Percentiles rank a stretch among this genome's conserved stretches.
Conservation (phyloP, 2,329 filamentous ascomycete genomes). For the Tolypocladium ovalisporum region DNA sequence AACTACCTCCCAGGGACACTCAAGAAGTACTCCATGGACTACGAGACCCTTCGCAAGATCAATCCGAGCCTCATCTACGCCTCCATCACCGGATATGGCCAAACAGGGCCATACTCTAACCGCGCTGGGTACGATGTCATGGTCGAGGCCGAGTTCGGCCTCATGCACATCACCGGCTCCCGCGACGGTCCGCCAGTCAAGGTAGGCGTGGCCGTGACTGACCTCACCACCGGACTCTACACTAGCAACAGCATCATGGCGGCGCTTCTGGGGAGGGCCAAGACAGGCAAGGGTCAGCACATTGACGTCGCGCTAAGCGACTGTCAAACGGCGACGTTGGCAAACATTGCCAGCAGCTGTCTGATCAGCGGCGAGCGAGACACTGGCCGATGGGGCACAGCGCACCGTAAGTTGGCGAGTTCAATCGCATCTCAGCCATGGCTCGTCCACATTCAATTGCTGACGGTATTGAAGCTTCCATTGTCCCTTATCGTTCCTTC, state of each 20-base stretch:
- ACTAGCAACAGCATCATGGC: slow-evolving; percentile 95
- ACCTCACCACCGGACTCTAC: slow-evolving; percentile 90
- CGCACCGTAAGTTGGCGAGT: slow-evolving; percentile 78
- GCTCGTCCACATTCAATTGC: not conserved
- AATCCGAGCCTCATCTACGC: slow-evolving; percentile 88
- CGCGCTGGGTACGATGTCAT: slow-evolving; percentile 97
- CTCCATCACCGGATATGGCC: slow-evolving; percentile 93
- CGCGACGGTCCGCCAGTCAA: slow-evolving; percentile 88
- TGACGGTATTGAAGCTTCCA: slow-evolving; percentile 53
- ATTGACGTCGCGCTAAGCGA: slow-evolving; percentile 88
- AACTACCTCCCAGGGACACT: slow-evolving; percentile 89
- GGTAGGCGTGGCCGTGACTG: slow-evolving; percentile 93
- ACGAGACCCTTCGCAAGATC: slow-evolving; percentile 64
- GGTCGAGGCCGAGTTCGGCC: slow-evolving; percentile 94
- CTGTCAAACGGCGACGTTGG: slow-evolving; percentile 85
- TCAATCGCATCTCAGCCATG: not conserved
- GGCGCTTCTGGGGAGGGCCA: slow-evolving; percentile 64
- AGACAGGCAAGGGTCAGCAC: slow-evolving; percentile 75
- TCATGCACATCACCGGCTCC: slow-evolving; percentile 96
- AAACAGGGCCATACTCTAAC: slow-evolving; percentile 80
- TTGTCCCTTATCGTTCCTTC: slow-evolving; percentile 89
- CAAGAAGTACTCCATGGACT: slow-evolving; percentile 87
- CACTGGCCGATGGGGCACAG: slow-evolving; percentile 86
- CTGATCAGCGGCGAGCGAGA: slow-evolving; percentile 83
- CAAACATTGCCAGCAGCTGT: slow-evolving; percentile 91